Conservation (phyloP, 768 basidiomycete species). For the Polyporus arcularius region DNA sequence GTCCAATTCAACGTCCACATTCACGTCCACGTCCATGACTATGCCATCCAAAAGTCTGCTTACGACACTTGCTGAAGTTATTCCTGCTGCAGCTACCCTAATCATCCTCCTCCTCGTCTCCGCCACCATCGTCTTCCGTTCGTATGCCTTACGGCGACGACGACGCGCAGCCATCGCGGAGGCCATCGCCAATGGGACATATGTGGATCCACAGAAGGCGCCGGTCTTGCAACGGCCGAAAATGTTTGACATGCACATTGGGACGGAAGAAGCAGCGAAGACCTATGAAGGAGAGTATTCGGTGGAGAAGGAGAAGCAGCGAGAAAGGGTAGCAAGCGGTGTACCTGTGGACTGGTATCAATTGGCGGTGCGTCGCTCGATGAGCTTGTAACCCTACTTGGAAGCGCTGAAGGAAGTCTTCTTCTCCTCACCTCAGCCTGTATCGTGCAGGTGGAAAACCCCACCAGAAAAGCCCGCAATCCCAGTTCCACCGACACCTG, state of each 20-base stretch:
- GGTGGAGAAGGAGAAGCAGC: slow-evolving; percentile 12
- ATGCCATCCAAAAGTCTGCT: not conserved
- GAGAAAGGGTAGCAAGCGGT: slow-evolving; percentile 4
- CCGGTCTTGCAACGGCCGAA: slow-evolving; percentile 45
- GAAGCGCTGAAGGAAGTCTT: not conserved
- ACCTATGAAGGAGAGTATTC: not conserved
- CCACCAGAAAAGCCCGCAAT: not conserved
- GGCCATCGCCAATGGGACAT: slow-evolving; percentile 66
- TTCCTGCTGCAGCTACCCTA: slow-evolving; percentile 53
- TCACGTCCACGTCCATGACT: not conserved
- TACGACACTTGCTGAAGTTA: slow-evolving; percentile 9
- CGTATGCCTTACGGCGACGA: slow-evolving; percentile 62
- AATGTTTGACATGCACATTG: slow-evolving; percentile 46
- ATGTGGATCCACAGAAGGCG: slow-evolving; percentile 41
- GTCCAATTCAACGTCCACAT: not conserved
- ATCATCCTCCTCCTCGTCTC: slow-evolving; percentile 69
- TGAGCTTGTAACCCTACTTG: no score
- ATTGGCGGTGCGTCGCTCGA: slow-evolving; percentile 19
- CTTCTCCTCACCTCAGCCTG: slow-evolving; percentile 3
- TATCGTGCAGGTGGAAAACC: slow-evolving; percentile 6
- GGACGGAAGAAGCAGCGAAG: slow-evolving; percentile 20
- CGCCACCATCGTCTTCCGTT: slow-evolving; percentile 64
- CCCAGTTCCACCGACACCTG: not conserved
- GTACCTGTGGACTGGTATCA: slow-evolving; percentile 13
- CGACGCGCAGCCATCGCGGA: slow-evolving; percentile 61